phyloP scores from a whole-genome alignment of 352 stramenopile genomes.

The Phytophthora chlamydospora region DNA sequence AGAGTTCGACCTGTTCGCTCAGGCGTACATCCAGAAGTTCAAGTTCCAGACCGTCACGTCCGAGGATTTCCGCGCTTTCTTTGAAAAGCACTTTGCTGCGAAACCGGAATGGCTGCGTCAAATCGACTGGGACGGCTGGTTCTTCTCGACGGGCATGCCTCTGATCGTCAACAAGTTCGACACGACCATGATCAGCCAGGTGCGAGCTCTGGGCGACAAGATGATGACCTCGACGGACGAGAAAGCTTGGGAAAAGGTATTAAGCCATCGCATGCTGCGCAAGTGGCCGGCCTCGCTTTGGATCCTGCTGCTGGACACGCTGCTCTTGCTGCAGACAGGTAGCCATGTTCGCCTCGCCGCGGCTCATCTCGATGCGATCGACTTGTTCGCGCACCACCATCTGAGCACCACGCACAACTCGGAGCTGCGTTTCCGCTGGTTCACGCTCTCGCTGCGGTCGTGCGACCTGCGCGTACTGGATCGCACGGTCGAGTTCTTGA shows the following conservation, averaged over 20 bases:
- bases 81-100: slow-evolving; percentile 75
- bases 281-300: slow-evolving; percentile 56
- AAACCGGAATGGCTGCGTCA: slow-evolving; percentile 37
- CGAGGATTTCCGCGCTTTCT: slow-evolving; percentile 70
- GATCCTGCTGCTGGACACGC: slow-evolving; percentile 60
- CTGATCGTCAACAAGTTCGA: slow-evolving; percentile 84
- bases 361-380: slow-evolving; percentile 54
- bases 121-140: slow-evolving; percentile 95
- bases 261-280: slow-evolving; percentile 9
- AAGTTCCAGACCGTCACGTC: slow-evolving; percentile 88
- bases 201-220: slow-evolving; percentile 43
- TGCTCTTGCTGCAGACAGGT: slow-evolving; percentile 43
- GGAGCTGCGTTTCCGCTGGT: slow-evolving; percentile 72
- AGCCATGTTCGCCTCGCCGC: slow-evolving; percentile 20
- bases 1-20: slow-evolving; percentile 82
- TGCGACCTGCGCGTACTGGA: slow-evolving; percentile 45
- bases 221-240: slow-evolving; percentile 30
- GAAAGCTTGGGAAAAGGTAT: slow-evolving; percentile 28
- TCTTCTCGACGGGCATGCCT: slow-evolving; percentile 88
- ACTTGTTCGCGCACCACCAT: slow-evolving; percentile 47
- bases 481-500: slow-evolving; percentile 45
- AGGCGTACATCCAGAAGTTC: slow-evolving; percentile 91
- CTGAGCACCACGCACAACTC: slow-evolving; percentile 59
- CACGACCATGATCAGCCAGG: slow-evolving; percentile 65
- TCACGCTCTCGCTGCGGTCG: slow-evolving; percentile 55